A percentile compares a stretch with the other conserved stretches of the same genome.
phyloP scores from a whole-genome alignment of 83 land plant species.

The Thuja plicata region DNA sequence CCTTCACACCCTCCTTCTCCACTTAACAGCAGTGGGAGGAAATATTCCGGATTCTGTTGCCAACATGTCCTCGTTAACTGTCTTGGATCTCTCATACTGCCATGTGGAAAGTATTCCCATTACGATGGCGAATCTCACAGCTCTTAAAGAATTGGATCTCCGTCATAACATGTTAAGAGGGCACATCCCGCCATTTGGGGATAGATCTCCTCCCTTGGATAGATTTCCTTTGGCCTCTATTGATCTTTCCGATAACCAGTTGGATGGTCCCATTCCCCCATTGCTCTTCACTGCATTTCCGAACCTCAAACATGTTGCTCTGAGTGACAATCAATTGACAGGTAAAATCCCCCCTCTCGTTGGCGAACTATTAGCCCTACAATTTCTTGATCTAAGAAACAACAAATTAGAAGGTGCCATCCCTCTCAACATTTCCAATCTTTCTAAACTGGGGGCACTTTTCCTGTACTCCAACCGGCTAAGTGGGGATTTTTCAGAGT shows the following conservation, averaged over 20 bases:
- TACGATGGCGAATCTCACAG: not conserved
- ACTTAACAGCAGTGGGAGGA: too few species aligned
- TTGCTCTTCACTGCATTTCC: too few species aligned
- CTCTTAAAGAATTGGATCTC: not conserved
- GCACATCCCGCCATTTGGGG: not conserved
- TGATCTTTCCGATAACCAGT: conserved; percentile 17
- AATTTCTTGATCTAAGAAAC: too few species aligned
- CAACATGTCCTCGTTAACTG: too few species aligned
- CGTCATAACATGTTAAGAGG: not conserved
- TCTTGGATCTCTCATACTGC: not conserved
- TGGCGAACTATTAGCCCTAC: too few species aligned
- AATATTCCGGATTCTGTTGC: too few species aligned
- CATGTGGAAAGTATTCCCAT: not conserved
- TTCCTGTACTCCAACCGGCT: not conserved
- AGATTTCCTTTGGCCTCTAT: not conserved
- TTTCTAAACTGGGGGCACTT: not conserved
- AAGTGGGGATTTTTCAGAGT: not conserved
- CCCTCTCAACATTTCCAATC: too few species aligned
- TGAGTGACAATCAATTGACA: too few species aligned
- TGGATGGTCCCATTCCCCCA: conserved; percentile 29
- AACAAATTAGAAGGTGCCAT: too few species aligned
- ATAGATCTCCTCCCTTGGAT: not conserved
- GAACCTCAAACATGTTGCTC: too few species aligned
- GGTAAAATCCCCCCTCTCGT: too few species aligned
- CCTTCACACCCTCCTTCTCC: too few species aligned